phyloP scores from a whole-genome alignment of 805 yeast species.

The Sungouiozyma ichnusensis region DNA sequence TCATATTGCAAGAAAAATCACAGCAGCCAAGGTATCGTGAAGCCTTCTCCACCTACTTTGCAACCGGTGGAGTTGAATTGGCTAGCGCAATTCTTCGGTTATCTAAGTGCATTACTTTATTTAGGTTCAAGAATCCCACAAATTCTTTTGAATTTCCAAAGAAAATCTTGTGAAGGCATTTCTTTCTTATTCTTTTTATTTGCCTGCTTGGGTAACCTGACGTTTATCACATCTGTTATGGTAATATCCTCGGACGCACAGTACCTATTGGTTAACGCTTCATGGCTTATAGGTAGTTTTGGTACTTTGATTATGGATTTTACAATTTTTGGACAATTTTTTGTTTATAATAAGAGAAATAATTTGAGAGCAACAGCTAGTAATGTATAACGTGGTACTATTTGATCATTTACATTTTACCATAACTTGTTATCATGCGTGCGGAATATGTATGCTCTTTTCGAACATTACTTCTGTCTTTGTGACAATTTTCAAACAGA shows the following conservation, averaged over 20 bases:
- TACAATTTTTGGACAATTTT: constrained; percentile 76
- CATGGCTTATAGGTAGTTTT: constrained; percentile 86
- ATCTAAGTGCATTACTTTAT: constrained; percentile 60
- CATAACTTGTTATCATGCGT: too few relatives aligned
- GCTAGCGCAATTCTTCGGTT: constrained; percentile 80
- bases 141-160: constrained; percentile 67
- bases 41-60: constrained; percentile 8
- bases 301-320: constrained; percentile 83
- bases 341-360: constrained; percentile 41
- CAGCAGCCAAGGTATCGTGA: background rate
- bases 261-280: constrained; percentile 70
- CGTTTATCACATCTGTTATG: constrained; percentile 79
- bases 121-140: constrained; percentile 91
- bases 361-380: too few relatives aligned
- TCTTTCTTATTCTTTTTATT: constrained; percentile 87
- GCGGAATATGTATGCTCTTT: too few relatives aligned
- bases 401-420: too few relatives aligned
- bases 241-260: constrained; percentile 59
- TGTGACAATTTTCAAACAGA: too few relatives aligned
- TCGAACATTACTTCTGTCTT: too few relatives aligned
- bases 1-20: constrained; percentile 39
- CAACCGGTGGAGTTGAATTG: constrained; percentile 54
- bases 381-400: too few relatives aligned
- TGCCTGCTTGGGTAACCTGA: constrained; percentile 89
- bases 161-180: constrained; percentile 92